Conservation (phyloP, 139 green algal genomes). For the Tetradesmus obliquus region DNA sequence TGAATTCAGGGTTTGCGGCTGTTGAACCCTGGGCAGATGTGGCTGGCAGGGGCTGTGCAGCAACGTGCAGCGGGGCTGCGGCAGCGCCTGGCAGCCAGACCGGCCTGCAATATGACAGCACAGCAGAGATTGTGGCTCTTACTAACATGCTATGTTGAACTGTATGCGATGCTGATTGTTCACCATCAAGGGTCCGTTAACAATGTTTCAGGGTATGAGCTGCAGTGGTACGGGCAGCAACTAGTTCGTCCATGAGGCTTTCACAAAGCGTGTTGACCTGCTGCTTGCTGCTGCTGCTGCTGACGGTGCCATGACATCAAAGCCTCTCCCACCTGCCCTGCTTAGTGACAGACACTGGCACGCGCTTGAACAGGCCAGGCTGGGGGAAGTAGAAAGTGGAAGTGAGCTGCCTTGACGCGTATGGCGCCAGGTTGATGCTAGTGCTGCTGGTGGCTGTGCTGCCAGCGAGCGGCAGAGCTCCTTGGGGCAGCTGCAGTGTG, state of each 20-base stretch:
- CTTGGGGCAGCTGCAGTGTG: slow-evolving; percentile 12
- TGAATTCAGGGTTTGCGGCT: not conserved
- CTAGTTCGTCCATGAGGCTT: no score
- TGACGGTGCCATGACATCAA: not conserved
- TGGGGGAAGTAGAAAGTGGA: slow-evolving; percentile 39
- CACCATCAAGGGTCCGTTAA: no score
- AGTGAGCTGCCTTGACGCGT: not conserved
- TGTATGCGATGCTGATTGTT: no score
- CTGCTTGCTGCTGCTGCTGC: no score
- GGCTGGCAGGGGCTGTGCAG: not conserved
- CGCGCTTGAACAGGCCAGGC: not conserved
- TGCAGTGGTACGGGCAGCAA: no score
- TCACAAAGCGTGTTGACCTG: no score
- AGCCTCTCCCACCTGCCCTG: not conserved
- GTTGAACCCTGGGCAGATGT: not conserved
- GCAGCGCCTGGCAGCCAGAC: not conserved
- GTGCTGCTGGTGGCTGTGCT: not conserved
- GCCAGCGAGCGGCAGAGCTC: not conserved
- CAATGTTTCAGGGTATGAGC: no score
- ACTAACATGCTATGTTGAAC: not conserved
- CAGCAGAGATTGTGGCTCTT: not conserved
- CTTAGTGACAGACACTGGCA: not conserved
- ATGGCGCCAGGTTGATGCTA: not conserved
- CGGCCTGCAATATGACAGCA: not conserved
- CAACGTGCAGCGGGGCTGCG: not conserved